Conservation (phyloP, 139 green algal species). For the Zygnema circumcarinatum region DNA sequence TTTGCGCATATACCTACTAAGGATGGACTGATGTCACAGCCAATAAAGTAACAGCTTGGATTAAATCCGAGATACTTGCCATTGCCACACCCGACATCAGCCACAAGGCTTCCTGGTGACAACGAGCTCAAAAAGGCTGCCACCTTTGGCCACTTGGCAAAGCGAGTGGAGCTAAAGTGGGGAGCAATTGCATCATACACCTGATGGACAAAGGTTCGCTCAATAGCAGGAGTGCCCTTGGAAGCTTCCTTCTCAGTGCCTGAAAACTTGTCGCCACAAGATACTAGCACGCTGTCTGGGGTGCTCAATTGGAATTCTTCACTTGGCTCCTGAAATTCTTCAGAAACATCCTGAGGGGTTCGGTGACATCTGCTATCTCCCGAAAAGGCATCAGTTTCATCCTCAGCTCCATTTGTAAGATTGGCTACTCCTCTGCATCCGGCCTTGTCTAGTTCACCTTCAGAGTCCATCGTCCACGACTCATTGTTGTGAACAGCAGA, state of each 20-base stretch:
- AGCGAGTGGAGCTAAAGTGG: slow-evolving; percentile 91
- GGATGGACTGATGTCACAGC: slow-evolving; percentile 49
- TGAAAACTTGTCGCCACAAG: neutral
- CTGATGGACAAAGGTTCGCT: slow-evolving; percentile 74
- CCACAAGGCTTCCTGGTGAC: slow-evolving; percentile 72
- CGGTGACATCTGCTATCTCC: neutral
- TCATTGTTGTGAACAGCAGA: no score
- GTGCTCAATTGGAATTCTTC: neutral
- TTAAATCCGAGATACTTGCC: slow-evolving; percentile 89
- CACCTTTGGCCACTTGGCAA: slow-evolving; percentile 89
- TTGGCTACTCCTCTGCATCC: no score
- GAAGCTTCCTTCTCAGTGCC: neutral
- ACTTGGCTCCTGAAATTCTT: neutral
- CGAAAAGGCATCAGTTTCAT: neutral
- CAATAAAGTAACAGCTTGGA: slow-evolving; percentile 15
- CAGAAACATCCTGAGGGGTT: neutral
- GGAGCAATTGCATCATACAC: slow-evolving; percentile 96
- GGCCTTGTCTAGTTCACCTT: no score
- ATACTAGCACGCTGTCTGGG: neutral
- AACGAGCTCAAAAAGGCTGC: slow-evolving; percentile 83
- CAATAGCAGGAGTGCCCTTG: slow-evolving; percentile 30
- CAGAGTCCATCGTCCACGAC: no score
- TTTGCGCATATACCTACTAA: slow-evolving; percentile 33
- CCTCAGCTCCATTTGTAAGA: no score
- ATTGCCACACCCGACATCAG: slow-evolving; percentile 96